A percentile compares a stretch with the other conserved stretches of the same genome.
These are phyloP conservation scores for Metschnikowia kofuensis DNA, from an alignment of 805 yeast species.

Conservation along the genomic window DNA sequence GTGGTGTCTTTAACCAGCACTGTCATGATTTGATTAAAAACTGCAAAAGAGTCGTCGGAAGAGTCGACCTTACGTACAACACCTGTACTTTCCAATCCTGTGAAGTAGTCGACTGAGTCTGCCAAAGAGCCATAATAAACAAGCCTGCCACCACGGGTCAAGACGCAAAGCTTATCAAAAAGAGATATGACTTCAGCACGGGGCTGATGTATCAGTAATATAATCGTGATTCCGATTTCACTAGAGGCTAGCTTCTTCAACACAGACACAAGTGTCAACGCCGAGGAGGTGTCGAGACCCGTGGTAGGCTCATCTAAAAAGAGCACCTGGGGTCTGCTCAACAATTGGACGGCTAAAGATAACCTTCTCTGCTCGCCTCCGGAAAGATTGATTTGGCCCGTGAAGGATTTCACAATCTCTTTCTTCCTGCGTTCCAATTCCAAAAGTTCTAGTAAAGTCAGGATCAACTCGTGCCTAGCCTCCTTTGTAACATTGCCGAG, in stretches of 20 bases:
- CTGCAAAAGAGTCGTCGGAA: constrained; percentile 10
- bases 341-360: constrained; percentile 73
- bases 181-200: constrained; percentile 68
- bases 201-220: constrained; percentile 82
- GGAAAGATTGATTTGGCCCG: constrained; percentile 57
- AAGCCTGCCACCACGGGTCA: constrained; percentile 57
- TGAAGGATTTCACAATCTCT: constrained; percentile 52
- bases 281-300: constrained; percentile 78
- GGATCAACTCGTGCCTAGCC: constrained; percentile 50
- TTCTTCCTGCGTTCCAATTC: constrained; percentile 64
- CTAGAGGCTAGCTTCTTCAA: constrained; percentile 47
- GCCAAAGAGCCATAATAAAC: constrained; percentile 44
- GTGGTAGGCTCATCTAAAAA: constrained; percentile 89
- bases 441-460: constrained; percentile 58
- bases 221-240: constrained; percentile 63
- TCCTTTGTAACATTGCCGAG: constrained; percentile 46
- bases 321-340: constrained; percentile 71
- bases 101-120: constrained; percentile 51
- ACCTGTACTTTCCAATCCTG: constrained; percentile 10
- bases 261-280: constrained; percentile 59
- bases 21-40: constrained; percentile 17
- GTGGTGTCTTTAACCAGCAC: constrained; percentile 17
- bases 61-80: constrained; percentile 9
- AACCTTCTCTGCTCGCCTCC: constrained; percentile 85
- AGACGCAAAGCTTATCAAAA: constrained; percentile 64